Percentiles rank a stretch among this genome's conserved stretches.
These are phyloP conservation scores for Salix udensis DNA, from an alignment of 345 rosid species.

Conservation along the genomic window DNA sequence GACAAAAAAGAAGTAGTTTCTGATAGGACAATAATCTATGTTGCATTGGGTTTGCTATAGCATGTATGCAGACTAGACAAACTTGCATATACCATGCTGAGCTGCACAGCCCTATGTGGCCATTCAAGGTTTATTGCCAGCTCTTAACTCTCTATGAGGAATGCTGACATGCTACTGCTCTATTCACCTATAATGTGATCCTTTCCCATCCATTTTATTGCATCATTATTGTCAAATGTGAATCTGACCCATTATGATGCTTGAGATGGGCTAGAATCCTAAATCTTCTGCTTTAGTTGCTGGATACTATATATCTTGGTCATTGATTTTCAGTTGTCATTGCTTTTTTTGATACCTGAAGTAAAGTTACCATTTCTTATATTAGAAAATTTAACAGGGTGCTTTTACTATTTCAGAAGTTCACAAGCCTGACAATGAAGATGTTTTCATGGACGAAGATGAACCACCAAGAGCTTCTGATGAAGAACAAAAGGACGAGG, in stretches of 20 bases:
- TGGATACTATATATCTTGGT: background rate
- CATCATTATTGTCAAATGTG: background rate
- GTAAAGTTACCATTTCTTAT: background rate
- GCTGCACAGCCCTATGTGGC: background rate
- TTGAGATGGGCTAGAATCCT: background rate
- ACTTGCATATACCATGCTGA: background rate
- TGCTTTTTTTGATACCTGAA: background rate
- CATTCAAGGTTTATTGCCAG: background rate
- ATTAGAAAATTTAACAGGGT: background rate
- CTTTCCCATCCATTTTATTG: background rate
- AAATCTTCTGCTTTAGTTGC: background rate
- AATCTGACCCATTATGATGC: background rate
- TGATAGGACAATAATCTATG: background rate
- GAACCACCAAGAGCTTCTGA: constrained; percentile 56
- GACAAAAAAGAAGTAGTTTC: background rate
- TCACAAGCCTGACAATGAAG: constrained; percentile 59
- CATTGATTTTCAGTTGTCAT: background rate
- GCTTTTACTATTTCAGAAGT: constrained; percentile 48
- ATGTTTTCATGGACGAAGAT: constrained; percentile 92
- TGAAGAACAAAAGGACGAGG: constrained; percentile 51
- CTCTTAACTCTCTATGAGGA: background rate
- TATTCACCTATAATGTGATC: background rate
- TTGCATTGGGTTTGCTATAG: background rate
- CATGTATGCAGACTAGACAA: background rate
- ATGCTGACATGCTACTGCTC: background rate